Evolutionary conservation across 805 yeast species (phyloP).

Genomic region (Metschnikowia hibisci): DNA sequence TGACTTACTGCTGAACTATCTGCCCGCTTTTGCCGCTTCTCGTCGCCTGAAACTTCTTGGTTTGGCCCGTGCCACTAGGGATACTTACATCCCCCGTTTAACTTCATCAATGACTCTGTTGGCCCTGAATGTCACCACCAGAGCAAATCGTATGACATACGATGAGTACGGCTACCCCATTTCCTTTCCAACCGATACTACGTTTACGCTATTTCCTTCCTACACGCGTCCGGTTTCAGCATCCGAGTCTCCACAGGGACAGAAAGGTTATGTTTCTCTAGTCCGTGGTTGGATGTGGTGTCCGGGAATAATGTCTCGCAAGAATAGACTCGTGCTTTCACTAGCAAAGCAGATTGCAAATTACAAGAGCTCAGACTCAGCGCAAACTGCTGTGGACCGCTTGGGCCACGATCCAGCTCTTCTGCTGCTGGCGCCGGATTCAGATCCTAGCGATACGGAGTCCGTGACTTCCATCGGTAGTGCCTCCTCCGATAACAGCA

Average conservation of each 20-base stretch:
- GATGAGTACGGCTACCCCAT: conserved; percentile 18
- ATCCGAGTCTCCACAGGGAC: conserved; percentile 8
- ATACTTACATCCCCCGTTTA: conserved; percentile 51
- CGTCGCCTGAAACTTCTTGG: conserved; percentile 48
- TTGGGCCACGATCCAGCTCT: conserved; percentile 11
- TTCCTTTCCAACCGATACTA: conserved; percentile 52
- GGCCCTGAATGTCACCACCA: conserved; percentile 42
- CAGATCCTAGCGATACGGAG: conserved; percentile 11
- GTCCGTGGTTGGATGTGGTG: conserved; percentile 71
- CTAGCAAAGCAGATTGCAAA: conserved; percentile 66
- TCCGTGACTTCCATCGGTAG: conserved; percentile 11
- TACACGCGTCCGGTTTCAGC: conserved; percentile 29
- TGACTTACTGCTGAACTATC: conserved; percentile 5
- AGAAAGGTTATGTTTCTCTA: conserved; percentile 46
- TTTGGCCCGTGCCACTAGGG: conserved; percentile 52
- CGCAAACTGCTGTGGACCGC: conserved; percentile 15
- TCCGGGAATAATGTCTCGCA: conserved; percentile 68
- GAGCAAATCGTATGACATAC: conserved; percentile 16
- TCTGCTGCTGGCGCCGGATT: conserved; percentile 4
- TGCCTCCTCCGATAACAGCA: conserved; percentile 8
- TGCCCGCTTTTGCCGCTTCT: conserved; percentile 14
- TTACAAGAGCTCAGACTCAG: conserved; percentile 21
- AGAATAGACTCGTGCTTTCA: conserved; percentile 64
- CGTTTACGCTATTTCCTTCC: conserved; percentile 47
- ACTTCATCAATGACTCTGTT: conserved; percentile 46